Conservation (phyloP, 495 filamentous ascomycete species). For the Entonaema liquescens region DNA sequence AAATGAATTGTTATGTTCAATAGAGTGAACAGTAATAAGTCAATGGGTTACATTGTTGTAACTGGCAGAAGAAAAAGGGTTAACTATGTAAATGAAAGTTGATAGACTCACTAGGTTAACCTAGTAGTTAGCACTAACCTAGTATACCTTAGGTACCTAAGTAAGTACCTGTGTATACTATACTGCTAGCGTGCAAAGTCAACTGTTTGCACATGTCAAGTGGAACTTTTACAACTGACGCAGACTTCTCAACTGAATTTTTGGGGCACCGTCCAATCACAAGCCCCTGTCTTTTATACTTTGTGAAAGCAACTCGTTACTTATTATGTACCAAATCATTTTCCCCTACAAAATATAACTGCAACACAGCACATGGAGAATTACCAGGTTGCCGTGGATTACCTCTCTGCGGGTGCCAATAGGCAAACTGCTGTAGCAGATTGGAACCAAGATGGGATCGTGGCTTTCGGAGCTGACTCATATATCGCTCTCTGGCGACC, state of each 20-base stretch:
- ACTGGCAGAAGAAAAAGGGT: too few relatives aligned
- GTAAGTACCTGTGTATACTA: slow-evolving; percentile 2
- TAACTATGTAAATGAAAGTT: too few relatives aligned
- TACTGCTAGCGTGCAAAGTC: background rate
- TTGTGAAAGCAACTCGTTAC: slow-evolving; percentile 12
- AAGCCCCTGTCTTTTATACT: slow-evolving; percentile 20
- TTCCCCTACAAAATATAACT: background rate
- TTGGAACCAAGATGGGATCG: slow-evolving; percentile 78
- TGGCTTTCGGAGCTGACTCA: slow-evolving; percentile 89
- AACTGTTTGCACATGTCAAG: slow-evolving; percentile 4
- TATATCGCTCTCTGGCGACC: slow-evolving; percentile 92
- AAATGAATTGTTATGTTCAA: too few relatives aligned
- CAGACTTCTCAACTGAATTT: slow-evolving; percentile 31
- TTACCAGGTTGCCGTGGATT: slow-evolving; percentile 53
- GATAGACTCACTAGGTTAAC: too few relatives aligned
- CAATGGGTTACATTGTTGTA: too few relatives aligned
- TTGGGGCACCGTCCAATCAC: slow-evolving; percentile 29
- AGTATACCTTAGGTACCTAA: slow-evolving; percentile 5
- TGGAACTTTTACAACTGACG: slow-evolving; percentile 10
- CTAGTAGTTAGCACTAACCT: too few relatives aligned
- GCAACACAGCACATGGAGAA: slow-evolving; percentile 26
- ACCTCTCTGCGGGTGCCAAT: slow-evolving; percentile 88
- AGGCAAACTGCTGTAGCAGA: slow-evolving; percentile 88
- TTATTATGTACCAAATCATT: slow-evolving; percentile 1
- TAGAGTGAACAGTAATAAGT: background rate